phyloP scores from a whole-genome alignment of 495 filamentous ascomycete genomes.

The Aspergillus incahuasiensis region DNA sequence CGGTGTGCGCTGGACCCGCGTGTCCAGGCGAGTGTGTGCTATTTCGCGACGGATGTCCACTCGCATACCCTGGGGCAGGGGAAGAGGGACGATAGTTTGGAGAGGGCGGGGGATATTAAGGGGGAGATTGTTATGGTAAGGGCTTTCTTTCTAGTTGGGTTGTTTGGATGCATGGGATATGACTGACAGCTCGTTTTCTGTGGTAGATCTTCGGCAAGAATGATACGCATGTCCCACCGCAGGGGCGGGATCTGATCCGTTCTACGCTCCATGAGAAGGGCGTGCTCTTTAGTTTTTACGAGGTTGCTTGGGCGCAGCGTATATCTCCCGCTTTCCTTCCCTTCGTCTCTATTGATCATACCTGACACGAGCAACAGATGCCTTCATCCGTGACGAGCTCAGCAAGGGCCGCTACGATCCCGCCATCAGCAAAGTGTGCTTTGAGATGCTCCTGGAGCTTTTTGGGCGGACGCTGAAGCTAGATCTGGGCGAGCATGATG shows the following conservation, averaged over 20 bases:
- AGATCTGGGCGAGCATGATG: constrained; percentile 63
- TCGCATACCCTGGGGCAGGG: constrained; percentile 64
- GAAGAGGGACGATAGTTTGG: constrained; percentile 63
- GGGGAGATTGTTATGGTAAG: constrained; percentile 67
- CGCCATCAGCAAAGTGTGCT: constrained; percentile 80
- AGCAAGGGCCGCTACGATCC: constrained; percentile 93
- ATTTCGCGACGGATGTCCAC: constrained; percentile 94
- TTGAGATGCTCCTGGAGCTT: constrained; percentile 83
- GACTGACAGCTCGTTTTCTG: neutral
- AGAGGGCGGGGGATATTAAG: constrained; percentile 65
- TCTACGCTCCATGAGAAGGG: constrained; percentile 74
- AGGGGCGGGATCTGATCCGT: constrained; percentile 81
- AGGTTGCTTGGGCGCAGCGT: constrained; percentile 88
- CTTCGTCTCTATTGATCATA: no score
- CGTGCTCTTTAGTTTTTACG: constrained; percentile 76
- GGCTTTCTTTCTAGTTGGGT: constrained; percentile 4
- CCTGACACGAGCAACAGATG: constrained; percentile 38
- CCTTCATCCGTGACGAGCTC: constrained; percentile 93
- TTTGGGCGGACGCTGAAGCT: constrained; percentile 74
- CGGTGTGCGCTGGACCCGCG: constrained; percentile 76
- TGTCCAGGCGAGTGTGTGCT: constrained; percentile 72
- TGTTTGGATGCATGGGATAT: neutral
- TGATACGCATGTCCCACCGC: constrained; percentile 85
- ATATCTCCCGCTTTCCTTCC: constrained; percentile 24
- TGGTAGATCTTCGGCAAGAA: constrained; percentile 73